These are phyloP conservation scores for Cyclotella sp. DNA, from an alignment of 108 stramenopile genomes.

Conservation along the genomic window DNA sequence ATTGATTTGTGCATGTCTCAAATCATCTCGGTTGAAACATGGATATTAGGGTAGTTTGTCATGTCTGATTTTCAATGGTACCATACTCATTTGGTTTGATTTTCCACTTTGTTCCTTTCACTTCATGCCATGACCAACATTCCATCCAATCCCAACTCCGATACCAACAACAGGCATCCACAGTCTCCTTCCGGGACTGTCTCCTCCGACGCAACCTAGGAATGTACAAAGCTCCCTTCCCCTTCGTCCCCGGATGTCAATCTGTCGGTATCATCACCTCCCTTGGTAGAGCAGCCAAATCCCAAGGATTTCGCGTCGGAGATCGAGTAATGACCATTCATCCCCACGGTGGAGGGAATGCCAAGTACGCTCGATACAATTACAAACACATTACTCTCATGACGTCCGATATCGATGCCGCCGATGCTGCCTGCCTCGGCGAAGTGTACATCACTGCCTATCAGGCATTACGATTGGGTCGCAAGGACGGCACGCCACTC, in stretches of 20 bases:
- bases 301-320: constrained; percentile 45
- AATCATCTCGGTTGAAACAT: too few species aligned
- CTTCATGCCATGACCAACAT: neutral
- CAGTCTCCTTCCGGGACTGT: constrained; percentile 66
- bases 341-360: constrained; percentile 64
- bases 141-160: neutral
- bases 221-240: constrained; percentile 43
- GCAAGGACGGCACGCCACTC: constrained; percentile 47
- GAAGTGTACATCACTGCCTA: constrained; percentile 75
- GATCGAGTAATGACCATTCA: constrained; percentile 63
- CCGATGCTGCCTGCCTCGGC: constrained; percentile 56
- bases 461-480: constrained; percentile 62
- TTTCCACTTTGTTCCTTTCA: neutral
- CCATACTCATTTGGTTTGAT: neutral
- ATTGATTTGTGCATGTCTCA: too few species aligned
- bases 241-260: constrained; percentile 66
- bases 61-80: neutral
- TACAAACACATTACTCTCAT: constrained; percentile 55
- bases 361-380: constrained; percentile 48
- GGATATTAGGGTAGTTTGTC: neutral
- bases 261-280: constrained; percentile 57
- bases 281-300: constrained; percentile 28
- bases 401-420: constrained; percentile 46
- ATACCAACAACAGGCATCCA: constrained; percentile 53
- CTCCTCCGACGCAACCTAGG: constrained; percentile 58